Evolutionary conservation across 345 rosid species (phyloP).

Genomic region (Salix arbutifolia): DNA sequence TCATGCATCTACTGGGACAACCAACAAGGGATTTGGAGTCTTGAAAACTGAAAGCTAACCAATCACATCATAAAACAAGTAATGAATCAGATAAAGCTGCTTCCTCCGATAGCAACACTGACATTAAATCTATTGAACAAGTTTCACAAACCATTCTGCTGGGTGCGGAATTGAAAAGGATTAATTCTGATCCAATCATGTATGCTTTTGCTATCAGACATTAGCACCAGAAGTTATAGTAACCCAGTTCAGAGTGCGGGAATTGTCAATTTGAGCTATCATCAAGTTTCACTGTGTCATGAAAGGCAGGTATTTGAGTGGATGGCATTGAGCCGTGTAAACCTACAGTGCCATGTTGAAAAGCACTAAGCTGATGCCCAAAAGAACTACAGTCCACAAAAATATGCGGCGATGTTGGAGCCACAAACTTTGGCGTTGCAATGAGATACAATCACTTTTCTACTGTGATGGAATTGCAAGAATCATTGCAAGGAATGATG

Average conservation of each 20-base stretch:
- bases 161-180: neutral
- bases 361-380: neutral
- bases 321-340: neutral
- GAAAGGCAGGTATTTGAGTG: neutral
- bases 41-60: neutral
- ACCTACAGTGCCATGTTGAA: neutral
- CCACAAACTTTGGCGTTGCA: neutral
- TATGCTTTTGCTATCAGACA: neutral
- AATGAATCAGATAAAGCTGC: neutral
- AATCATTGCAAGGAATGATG: slow-evolving; percentile 4
- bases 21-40: neutral
- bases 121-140: neutral
- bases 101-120: neutral
- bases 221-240: neutral
- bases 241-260: neutral
- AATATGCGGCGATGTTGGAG: neutral
- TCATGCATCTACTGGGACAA: neutral
- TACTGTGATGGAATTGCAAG: neutral
- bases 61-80: neutral
- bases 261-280: neutral
- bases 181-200: neutral
- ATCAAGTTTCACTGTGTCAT: neutral
- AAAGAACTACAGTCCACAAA: neutral
- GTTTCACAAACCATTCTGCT: neutral
- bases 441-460: slow-evolving; percentile 2